Conservation (phyloP, 139 green algal genomes). For the Tetradesmus lagerheimii region DNA sequence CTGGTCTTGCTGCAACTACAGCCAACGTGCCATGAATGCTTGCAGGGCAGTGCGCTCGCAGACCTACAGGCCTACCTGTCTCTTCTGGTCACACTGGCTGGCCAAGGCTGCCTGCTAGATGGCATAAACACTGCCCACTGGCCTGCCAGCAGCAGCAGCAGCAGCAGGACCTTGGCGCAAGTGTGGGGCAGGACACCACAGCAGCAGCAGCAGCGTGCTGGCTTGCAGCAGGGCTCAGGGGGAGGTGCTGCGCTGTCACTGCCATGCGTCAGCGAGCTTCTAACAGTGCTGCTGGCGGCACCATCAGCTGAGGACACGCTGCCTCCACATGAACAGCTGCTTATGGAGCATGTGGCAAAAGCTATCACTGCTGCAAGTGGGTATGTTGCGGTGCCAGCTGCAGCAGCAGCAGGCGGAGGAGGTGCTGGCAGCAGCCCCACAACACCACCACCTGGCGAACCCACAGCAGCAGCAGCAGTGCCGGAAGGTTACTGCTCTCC, state of each 20-base stretch:
- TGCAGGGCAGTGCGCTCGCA: slow-evolving; percentile 34
- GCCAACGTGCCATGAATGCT: background rate
- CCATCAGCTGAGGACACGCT: slow-evolving; percentile 14
- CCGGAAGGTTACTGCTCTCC: slow-evolving; percentile 5
- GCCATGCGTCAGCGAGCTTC: slow-evolving; percentile 35
- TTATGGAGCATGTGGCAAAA: background rate
- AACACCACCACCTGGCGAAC: background rate
- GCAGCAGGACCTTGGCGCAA: background rate
- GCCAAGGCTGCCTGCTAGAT: slow-evolving; percentile 26
- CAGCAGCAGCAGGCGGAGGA: background rate
- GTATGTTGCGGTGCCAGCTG: background rate
- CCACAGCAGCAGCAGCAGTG: background rate
- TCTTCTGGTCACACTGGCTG: slow-evolving; percentile 5
- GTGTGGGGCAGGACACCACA: background rate
- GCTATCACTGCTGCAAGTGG: background rate
- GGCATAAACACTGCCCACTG: slow-evolving; percentile 19
- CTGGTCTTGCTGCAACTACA: too few relatives aligned
- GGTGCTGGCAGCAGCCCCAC: background rate
- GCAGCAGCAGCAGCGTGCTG: background rate
- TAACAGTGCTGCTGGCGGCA: background rate
- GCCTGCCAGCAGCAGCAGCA: slow-evolving; percentile 24
- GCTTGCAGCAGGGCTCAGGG: background rate
- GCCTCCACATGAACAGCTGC: background rate
- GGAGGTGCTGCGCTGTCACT: background rate
- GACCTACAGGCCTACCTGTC: background rate